Conservation (phyloP, 2,329 filamentous ascomycete genomes). For the Eutypella sp. region DNA sequence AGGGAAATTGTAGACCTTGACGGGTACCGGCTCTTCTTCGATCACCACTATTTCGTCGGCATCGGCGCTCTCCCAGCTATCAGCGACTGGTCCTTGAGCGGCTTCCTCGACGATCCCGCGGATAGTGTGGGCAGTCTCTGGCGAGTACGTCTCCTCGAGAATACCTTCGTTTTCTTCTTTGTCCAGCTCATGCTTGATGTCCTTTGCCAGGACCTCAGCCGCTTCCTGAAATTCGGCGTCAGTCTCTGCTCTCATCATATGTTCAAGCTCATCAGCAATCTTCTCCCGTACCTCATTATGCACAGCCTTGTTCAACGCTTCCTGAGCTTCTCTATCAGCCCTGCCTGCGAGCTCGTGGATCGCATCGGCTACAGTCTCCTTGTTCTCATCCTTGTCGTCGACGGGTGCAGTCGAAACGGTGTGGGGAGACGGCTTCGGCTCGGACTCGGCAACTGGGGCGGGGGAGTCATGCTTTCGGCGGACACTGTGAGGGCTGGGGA, state of each 20-base stretch:
- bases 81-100: conserved; percentile 61
- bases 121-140: conserved; percentile 46
- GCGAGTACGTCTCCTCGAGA: conserved; percentile 48
- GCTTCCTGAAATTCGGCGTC: conserved; percentile 50
- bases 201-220: conserved; percentile 40
- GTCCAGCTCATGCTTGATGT: conserved; percentile 50
- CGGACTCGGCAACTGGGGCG: conserved; percentile 20
- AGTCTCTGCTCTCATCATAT: conserved; percentile 46
- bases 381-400: conserved; percentile 28
- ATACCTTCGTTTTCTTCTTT: conserved; percentile 47
- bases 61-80: conserved; percentile 88
- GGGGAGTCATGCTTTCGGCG: conserved; percentile 26
- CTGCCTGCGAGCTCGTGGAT: conserved; percentile 58
- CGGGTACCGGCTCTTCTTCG: conserved; percentile 61
- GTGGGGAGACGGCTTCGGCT: conserved; percentile 11
- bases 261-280: conserved; percentile 44
- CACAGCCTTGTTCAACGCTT: conserved; percentile 56
- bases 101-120: conserved; percentile 50
- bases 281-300: conserved; percentile 43
- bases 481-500: conserved; percentile 39
- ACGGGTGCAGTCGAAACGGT: conserved; percentile 3
- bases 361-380: conserved; percentile 67
- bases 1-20: conserved; percentile 90
- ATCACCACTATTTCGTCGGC: conserved; percentile 61
- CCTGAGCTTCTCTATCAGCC: conserved; percentile 52